phyloP scores from a whole-genome alignment of 2,329 filamentous ascomycete species.

The Pleoardoris graminearum region DNA sequence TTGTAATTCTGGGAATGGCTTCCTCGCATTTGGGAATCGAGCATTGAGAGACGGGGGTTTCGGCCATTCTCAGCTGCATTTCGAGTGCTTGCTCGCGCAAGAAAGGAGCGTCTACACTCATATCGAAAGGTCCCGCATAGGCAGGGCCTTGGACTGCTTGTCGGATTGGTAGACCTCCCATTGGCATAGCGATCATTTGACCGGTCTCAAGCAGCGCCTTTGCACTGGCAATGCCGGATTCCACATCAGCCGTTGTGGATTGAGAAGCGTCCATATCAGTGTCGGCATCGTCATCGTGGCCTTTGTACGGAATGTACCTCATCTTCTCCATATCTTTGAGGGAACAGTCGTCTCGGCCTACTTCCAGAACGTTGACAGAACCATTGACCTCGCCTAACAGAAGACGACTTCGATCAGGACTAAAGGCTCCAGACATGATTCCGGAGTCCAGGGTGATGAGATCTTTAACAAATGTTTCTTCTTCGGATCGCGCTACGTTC shows the following conservation, averaged over 20 bases:
- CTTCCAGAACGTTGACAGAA: constrained; percentile 56
- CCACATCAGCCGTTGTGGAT: constrained; percentile 6
- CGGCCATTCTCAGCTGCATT: constrained; percentile 38
- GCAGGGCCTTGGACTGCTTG: constrained; percentile 52
- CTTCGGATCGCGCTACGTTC: constrained; percentile 58
- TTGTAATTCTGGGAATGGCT: constrained; percentile 36
- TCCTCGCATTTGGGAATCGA: constrained; percentile 33
- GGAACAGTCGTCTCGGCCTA: constrained; percentile 41
- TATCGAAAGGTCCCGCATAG: constrained; percentile 47
- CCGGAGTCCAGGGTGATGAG: constrained; percentile 55
- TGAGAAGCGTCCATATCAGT: neutral
- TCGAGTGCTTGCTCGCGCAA: constrained; percentile 33
- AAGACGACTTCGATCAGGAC: constrained; percentile 58
- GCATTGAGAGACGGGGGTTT: constrained; percentile 24
- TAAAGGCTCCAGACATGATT: constrained; percentile 62
- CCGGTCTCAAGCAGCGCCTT: constrained; percentile 33
- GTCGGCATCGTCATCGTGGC: constrained; percentile 2
- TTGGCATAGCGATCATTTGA: constrained; percentile 42
- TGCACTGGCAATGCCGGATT: constrained; percentile 33
- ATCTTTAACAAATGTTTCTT: constrained; percentile 58
- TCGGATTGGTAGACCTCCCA: constrained; percentile 48
- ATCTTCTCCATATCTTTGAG: constrained; percentile 36
- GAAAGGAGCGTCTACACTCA: constrained; percentile 26
- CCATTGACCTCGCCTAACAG: constrained; percentile 62
- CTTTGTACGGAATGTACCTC: constrained; percentile 30